Conservation (phyloP, 805 yeast species). For the Nakazawaea pomicola region DNA sequence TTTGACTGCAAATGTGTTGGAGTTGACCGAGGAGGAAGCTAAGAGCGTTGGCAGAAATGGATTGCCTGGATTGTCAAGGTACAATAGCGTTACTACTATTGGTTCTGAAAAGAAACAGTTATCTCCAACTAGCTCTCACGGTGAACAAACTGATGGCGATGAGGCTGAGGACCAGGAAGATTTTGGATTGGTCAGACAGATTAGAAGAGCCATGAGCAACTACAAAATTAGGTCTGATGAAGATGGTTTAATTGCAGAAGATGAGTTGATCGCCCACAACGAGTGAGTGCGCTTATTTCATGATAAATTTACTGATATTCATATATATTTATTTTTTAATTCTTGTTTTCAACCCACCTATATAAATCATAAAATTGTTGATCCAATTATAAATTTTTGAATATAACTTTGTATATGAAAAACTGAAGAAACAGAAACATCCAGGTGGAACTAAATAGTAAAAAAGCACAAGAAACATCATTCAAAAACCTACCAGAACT, state of each 20-base stretch:
- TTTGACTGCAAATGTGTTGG: conserved; percentile 62
- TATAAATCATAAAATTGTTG: no score
- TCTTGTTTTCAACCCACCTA: no score
- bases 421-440: no score
- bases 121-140: conserved; percentile 12
- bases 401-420: neutral
- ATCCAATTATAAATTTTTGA: neutral
- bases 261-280: conserved; percentile 51
- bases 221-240: conserved; percentile 26
- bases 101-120: conserved; percentile 10
- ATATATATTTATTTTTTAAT: no score
- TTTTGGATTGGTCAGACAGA: conserved; percentile 33
- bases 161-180: conserved; percentile 16
- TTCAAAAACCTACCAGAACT: conserved; percentile 47
- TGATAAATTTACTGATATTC: neutral
- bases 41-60: conserved; percentile 20
- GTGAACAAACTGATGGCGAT: conserved; percentile 2
- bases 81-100: conserved; percentile 9
- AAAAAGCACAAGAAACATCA: neutral
- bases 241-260: conserved; percentile 42
- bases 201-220: conserved; percentile 36
- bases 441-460: no score
- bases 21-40: conserved; percentile 59
- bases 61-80: conserved; percentile 28
- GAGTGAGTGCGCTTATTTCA: neutral